Evolutionary conservation across 2,329 filamentous ascomycete species (phyloP).

Genomic region (Alternaria brassicicola): DNA sequence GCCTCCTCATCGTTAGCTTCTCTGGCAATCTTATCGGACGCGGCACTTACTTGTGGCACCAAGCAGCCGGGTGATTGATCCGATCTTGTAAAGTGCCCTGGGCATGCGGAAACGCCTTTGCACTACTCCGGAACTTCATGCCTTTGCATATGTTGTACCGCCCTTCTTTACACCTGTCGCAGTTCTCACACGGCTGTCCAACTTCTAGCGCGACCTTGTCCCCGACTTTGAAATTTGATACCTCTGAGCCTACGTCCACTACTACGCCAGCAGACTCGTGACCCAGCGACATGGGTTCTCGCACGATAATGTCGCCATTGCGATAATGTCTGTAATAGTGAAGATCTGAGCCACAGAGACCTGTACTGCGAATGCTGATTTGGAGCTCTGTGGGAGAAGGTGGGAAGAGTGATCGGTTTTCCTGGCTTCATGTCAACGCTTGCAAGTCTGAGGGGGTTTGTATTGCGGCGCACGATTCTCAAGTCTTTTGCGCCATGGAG

Average conservation of each 20-base stretch:
- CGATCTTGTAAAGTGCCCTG: constrained; percentile 68
- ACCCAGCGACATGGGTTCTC: constrained; percentile 79
- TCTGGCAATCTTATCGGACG: not conserved
- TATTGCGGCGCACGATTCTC: constrained; percentile 55
- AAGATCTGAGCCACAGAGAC: constrained; percentile 73
- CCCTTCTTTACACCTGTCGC: constrained; percentile 60
- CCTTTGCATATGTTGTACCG: constrained; percentile 67
- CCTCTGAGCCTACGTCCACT: constrained; percentile 69
- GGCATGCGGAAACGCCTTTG: constrained; percentile 65
- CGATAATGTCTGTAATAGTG: constrained; percentile 89
- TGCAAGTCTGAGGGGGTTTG: not conserved
- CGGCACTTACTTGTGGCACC: constrained; percentile 61
- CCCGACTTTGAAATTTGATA: constrained; percentile 69
- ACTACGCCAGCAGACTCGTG: constrained; percentile 82
- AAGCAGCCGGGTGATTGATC: constrained; percentile 65
- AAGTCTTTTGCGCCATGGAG: constrained; percentile 67
- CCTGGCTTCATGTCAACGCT: constrained; percentile 48
- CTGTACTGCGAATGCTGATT: constrained; percentile 68
- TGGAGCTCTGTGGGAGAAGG: constrained; percentile 64
- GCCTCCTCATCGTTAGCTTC: constrained; percentile 30
- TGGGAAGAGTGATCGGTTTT: constrained; percentile 56
- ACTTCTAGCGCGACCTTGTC: constrained; percentile 94
- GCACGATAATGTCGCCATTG: constrained; percentile 85
- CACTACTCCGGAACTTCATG: constrained; percentile 64
- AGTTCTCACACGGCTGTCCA: constrained; percentile 77